Percentiles rank a stretch among this genome's conserved stretches.
Evolutionary conservation across 2,329 filamentous ascomycete genomes (phyloP).

Genomic region (Aspergillus latus): DNA sequence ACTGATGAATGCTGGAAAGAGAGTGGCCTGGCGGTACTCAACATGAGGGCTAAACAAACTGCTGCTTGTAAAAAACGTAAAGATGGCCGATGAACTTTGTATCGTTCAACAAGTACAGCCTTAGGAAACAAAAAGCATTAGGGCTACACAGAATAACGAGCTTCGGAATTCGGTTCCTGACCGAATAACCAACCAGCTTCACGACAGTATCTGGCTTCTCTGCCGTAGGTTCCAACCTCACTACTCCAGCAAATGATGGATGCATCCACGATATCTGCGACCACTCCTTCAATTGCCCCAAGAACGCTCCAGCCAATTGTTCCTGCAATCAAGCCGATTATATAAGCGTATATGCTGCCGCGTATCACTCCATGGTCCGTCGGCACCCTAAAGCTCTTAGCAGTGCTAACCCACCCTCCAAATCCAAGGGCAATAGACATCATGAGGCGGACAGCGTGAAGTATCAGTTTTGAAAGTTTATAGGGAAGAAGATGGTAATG

Average conservation of each 20-base stretch:
- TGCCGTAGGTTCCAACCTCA: constrained; percentile 67
- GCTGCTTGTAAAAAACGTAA: neutral
- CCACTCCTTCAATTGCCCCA: constrained; percentile 83
- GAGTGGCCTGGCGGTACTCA: neutral
- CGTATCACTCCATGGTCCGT: constrained; percentile 50
- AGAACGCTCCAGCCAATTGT: constrained; percentile 94
- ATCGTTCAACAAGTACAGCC: neutral
- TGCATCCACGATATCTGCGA: constrained; percentile 83
- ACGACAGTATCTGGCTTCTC: constrained; percentile 75
- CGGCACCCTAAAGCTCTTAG: constrained; percentile 69
- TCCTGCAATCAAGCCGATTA: constrained; percentile 89
- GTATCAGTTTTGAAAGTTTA: constrained; percentile 82
- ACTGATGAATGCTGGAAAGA: neutral
- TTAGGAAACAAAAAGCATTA: neutral
- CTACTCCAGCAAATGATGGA: constrained; percentile 93
- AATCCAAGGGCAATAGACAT: constrained; percentile 90
- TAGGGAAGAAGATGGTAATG: constrained; percentile 73
- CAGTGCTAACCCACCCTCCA: constrained; percentile 93
- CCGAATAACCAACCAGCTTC: constrained; percentile 90
- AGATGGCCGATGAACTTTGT: neutral
- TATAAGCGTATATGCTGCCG: constrained; percentile 90
- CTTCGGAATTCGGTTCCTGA: constrained; percentile 41
- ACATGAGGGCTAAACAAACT: neutral
- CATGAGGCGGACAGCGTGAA: constrained; percentile 86
- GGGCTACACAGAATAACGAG: constrained; percentile 5